Percentiles rank a stretch among this genome's conserved stretches.
These are phyloP conservation scores for Coprinopsis strossmayeri DNA, from an alignment of 768 basidiomycete genomes.

Conservation along the genomic window DNA sequence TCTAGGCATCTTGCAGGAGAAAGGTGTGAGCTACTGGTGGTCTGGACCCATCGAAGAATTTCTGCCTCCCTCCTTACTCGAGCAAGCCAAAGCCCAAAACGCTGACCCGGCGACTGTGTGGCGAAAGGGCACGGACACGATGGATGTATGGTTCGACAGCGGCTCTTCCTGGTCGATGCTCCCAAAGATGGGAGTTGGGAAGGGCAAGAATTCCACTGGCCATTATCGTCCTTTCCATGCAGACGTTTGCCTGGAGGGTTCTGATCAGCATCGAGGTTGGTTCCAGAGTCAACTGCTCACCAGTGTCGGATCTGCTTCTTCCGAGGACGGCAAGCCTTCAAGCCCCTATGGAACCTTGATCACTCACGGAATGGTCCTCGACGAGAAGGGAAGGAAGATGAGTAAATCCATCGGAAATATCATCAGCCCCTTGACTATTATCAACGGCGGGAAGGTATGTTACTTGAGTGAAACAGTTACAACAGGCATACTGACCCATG, in stretches of 20 bases:
- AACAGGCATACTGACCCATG: no score
- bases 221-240: slow-evolving; percentile 39
- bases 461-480: no score
- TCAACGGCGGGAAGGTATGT: slow-evolving; percentile 67
- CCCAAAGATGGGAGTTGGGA: slow-evolving; percentile 29
- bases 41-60: slow-evolving; percentile 79
- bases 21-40: slow-evolving; percentile 91
- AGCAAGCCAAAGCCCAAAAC: slow-evolving; percentile 27
- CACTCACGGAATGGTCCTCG: slow-evolving; percentile 96
- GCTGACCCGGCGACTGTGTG: slow-evolving; percentile 35
- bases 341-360: slow-evolving; percentile 73
- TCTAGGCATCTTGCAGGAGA: slow-evolving; percentile 60
- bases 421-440: slow-evolving; percentile 73
- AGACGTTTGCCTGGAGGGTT: slow-evolving; percentile 91
- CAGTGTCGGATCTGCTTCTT: slow-evolving; percentile 44
- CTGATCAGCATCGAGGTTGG: slow-evolving; percentile 98
- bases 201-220: slow-evolving; percentile 14
- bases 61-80: slow-evolving; percentile 51
- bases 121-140: slow-evolving; percentile 86
- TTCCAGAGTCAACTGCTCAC: slow-evolving; percentile 96
- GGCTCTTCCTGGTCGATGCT: slow-evolving; percentile 92
- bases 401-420: slow-evolving; percentile 96
- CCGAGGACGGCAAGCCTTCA: slow-evolving; percentile 22
- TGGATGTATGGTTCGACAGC: slow-evolving; percentile 99
- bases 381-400: slow-evolving; percentile 90